phyloP scores from a whole-genome alignment of 305 asterid species.

The Fraxinus velutina region DNA sequence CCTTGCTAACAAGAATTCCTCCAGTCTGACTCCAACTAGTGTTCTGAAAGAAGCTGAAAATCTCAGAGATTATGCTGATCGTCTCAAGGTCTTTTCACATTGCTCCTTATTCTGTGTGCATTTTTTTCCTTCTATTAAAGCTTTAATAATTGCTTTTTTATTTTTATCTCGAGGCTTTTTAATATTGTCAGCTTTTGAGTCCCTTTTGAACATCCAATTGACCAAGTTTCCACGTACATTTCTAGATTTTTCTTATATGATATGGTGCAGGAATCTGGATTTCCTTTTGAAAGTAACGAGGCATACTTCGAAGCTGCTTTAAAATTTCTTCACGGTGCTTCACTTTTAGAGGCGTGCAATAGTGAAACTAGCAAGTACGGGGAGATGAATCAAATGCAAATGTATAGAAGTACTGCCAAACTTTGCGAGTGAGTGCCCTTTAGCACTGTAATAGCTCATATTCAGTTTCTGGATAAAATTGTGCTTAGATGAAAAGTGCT shows the following conservation, averaged over 20 bases:
- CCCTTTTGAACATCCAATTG: not conserved
- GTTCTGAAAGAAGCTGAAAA: conserved; percentile 72
- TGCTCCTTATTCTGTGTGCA: conserved; percentile 20
- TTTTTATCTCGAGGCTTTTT: conserved; percentile 5
- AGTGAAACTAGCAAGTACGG: conserved; percentile 46
- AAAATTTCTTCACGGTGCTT: conserved; percentile 80
- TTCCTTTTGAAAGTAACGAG: conserved; percentile 65
- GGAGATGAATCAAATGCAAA: conserved; percentile 62
- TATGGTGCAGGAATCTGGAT: conserved; percentile 66
- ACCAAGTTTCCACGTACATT: conserved; percentile 1
- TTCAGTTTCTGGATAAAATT: not conserved
- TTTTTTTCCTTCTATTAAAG: not conserved
- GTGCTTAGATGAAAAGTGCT: not conserved
- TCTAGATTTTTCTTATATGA: conserved; percentile 21
- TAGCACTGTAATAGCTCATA: not conserved
- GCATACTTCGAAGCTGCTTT: conserved; percentile 75
- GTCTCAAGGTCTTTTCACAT: conserved; percentile 57
- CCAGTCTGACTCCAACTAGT: conserved; percentile 37
- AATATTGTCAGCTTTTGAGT: conserved; percentile 13
- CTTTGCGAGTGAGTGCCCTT: conserved; percentile 68
- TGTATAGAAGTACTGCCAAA: conserved; percentile 63
- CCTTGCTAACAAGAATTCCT: conserved; percentile 37
- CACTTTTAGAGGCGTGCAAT: conserved; percentile 62
- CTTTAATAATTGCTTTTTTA: not conserved
- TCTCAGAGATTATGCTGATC: conserved; percentile 64